Evolutionary conservation across 2,329 filamentous ascomycete species (phyloP).

Genomic region (Colletotrichum costaricense): DNA sequence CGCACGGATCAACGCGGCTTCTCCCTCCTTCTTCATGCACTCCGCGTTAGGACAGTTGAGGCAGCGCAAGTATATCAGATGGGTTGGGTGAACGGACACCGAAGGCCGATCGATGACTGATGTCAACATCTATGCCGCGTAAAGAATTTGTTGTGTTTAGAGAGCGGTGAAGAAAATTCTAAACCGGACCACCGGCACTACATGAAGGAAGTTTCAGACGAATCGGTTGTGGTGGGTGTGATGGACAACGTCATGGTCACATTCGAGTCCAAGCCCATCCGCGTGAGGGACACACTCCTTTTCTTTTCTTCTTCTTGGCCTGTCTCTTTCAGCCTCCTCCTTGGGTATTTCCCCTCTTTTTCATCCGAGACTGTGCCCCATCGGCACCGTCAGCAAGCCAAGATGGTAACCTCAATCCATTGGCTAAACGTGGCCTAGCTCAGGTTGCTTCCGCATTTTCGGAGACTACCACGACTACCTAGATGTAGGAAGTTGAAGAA

Average conservation of each 20-base stretch:
- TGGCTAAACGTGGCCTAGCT: background rate
- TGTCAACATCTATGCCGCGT: background rate
- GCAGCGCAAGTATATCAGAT: background rate
- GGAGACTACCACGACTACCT: background rate
- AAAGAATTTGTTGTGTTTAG: no score
- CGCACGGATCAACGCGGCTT: background rate
- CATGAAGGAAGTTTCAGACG: background rate
- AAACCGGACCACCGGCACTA: background rate
- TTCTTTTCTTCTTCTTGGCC: background rate
- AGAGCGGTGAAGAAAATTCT: background rate
- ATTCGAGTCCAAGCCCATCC: background rate
- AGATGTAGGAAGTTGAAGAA: background rate
- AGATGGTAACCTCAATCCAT: background rate
- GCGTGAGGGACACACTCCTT: background rate
- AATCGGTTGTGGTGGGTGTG: background rate
- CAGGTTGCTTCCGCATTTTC: background rate
- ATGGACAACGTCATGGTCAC: background rate
- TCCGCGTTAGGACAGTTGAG: background rate
- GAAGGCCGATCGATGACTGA: background rate
- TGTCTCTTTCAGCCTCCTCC: background rate
- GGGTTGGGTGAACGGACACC: background rate
- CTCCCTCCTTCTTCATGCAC: background rate
- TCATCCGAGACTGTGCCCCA: background rate
- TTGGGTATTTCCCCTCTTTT: slow-evolving; percentile 10
- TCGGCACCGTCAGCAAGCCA: background rate